These are phyloP conservation scores for Phialophora expanda DNA, from an alignment of 2,329 filamentous ascomycete genomes.

Conservation along the genomic window DNA sequence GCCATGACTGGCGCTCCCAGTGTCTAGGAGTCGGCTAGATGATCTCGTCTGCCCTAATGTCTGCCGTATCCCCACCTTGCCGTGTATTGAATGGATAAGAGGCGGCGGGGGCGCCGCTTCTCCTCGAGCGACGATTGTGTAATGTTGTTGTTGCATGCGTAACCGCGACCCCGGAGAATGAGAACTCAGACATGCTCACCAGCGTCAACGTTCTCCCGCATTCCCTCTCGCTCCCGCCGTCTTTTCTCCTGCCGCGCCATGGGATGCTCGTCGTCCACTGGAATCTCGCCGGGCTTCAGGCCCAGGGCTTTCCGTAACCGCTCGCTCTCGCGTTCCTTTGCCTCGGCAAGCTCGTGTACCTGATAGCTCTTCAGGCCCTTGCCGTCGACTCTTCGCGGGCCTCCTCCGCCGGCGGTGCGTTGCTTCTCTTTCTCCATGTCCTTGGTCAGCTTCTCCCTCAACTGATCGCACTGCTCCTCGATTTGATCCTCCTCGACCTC, in stretches of 20 bases:
- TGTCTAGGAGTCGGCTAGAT: not conserved
- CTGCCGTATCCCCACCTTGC: not conserved
- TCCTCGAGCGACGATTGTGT: not conserved
- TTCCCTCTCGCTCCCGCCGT: constrained; percentile 48
- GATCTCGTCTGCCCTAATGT: not conserved
- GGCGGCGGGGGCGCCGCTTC: no score
- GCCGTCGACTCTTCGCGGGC: constrained; percentile 40
- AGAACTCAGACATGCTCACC: constrained; percentile 39
- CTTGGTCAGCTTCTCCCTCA: constrained; percentile 67
- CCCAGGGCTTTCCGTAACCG: constrained; percentile 82
- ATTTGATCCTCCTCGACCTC: constrained; percentile 88
- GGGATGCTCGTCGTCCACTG: constrained; percentile 44
- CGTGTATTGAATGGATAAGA: not conserved
- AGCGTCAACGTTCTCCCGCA: constrained; percentile 44
- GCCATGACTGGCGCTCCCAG: not conserved
- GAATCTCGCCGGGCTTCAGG: constrained; percentile 70
- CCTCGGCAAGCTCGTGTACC: constrained; percentile 93
- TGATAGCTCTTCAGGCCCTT: constrained; percentile 84
- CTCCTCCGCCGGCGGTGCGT: constrained; percentile 43
- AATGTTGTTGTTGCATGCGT: no score
- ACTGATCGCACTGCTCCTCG: constrained; percentile 71
- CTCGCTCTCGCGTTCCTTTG: constrained; percentile 96
- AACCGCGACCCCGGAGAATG: not conserved
- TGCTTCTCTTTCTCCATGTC: constrained; percentile 55
- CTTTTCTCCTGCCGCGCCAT: constrained; percentile 55